Evolutionary conservation across 805 yeast genomes (phyloP).

Genomic region (Middelhovenomyces tepae): DNA sequence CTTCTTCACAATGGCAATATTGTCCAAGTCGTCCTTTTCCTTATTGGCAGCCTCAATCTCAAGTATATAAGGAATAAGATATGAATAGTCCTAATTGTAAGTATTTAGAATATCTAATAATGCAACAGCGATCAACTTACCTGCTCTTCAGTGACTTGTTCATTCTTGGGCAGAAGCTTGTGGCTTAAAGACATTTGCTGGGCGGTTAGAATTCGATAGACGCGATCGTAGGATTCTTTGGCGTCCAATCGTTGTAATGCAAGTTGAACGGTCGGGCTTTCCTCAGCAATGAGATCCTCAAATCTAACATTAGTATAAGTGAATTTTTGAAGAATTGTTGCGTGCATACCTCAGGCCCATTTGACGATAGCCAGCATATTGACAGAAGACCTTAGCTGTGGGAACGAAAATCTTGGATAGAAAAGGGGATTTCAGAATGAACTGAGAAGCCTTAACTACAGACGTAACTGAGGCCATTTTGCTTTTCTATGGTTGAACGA

Average conservation of each 20-base stretch:
- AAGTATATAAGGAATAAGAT: constrained; percentile 78
- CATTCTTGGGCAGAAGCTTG: constrained; percentile 71
- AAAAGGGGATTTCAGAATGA: constrained; percentile 69
- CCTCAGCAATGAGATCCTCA: constrained; percentile 84
- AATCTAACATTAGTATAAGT: constrained; percentile 33
- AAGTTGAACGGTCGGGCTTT: constrained; percentile 74
- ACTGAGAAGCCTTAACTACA: constrained; percentile 41
- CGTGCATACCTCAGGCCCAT: constrained; percentile 57
- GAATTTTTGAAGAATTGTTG: neutral
- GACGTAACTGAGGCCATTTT: constrained; percentile 2
- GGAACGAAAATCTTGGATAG: constrained; percentile 74
- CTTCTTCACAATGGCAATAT: constrained; percentile 40
- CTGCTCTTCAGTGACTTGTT: constrained; percentile 71
- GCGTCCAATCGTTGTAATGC: constrained; percentile 84
- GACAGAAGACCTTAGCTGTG: constrained; percentile 61
- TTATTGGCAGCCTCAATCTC: constrained; percentile 90
- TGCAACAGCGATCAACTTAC: constrained; percentile 6
- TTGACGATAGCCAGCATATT: constrained; percentile 86
- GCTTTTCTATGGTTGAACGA: no score
- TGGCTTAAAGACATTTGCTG: constrained; percentile 80
- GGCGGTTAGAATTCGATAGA: constrained; percentile 85
- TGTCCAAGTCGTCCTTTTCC: constrained; percentile 85
- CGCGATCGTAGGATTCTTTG: constrained; percentile 80
- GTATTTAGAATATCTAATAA: constrained; percentile 1
- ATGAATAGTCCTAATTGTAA: constrained; percentile 30